Evolutionary conservation across 441 rosid species (phyloP).

Genomic region (Bruguiera hainesii): DNA sequence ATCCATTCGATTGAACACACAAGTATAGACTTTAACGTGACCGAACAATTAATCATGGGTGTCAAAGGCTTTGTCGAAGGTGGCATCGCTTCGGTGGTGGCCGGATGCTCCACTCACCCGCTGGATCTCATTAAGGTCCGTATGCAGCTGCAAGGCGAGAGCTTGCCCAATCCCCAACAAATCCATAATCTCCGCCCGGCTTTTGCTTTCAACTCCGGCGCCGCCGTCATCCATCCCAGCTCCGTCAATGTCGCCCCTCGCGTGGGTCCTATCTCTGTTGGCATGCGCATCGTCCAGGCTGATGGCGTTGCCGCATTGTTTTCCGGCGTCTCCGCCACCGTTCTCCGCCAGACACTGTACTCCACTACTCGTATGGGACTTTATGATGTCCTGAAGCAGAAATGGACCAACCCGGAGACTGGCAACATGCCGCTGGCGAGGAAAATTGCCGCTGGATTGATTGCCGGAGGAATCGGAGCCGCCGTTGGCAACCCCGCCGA

Average conservation of each 20-base stretch:
- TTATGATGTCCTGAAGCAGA: constrained; percentile 54
- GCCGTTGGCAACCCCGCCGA: constrained; percentile 69
- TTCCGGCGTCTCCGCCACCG: constrained; percentile 68
- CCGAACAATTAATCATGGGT: constrained; percentile 29
- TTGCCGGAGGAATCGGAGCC: constrained; percentile 64
- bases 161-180: constrained; percentile 24
- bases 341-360: constrained; percentile 67
- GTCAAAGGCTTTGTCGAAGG: constrained; percentile 58
- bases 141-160: constrained; percentile 66
- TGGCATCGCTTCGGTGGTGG: constrained; percentile 53
- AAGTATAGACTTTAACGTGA: no score
- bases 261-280: constrained; percentile 43
- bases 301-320: constrained; percentile 56
- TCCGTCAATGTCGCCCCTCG: constrained; percentile 12
- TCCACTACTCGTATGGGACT: constrained; percentile 83
- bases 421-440: constrained; percentile 39
- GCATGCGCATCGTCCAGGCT: constrained; percentile 43
- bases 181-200: constrained; percentile 41
- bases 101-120: constrained; percentile 57
- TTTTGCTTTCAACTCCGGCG: constrained; percentile 32
- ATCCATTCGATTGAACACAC: no score
- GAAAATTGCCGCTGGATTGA: constrained; percentile 56
- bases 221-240: constrained; percentile 18
- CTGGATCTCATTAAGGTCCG: constrained; percentile 64
- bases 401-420: constrained; percentile 52